Evolutionary conservation across 1,284 basidiomycete genomes (phyloP).

Genomic region (Schizopora paradoxa): DNA sequence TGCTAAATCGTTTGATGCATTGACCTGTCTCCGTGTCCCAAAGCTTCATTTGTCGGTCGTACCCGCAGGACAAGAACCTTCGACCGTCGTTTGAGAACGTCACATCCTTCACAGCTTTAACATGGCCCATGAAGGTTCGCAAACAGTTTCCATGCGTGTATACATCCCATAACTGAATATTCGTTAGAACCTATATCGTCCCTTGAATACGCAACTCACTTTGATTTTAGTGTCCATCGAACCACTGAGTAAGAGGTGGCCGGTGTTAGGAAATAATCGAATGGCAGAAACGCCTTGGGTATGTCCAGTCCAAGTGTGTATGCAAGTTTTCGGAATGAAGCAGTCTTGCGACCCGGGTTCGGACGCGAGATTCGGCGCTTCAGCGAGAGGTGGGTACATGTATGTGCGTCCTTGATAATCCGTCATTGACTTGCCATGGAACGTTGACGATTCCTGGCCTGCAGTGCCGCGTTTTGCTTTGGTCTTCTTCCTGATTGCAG

Average conservation of each 20-base stretch:
- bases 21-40: slow-evolving; percentile 99
- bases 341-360: slow-evolving; percentile 86
- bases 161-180: slow-evolving; percentile 87
- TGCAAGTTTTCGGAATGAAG: slow-evolving; percentile 91
- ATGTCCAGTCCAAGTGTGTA: slow-evolving; percentile 98
- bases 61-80: slow-evolving; percentile 88
- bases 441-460: slow-evolving; percentile 88
- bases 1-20: slow-evolving; percentile 92
- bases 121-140: slow-evolving; percentile 95
- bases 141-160: slow-evolving; percentile 96
- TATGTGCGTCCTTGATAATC: slow-evolving; percentile 99
- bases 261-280: slow-evolving; percentile 87
- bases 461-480: slow-evolving; percentile 75
- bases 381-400: slow-evolving; percentile 86
- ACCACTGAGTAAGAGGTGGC: slow-evolving; percentile 88
- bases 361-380: slow-evolving; percentile 72
- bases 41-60: slow-evolving; percentile 95
- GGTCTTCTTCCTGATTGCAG: slow-evolving; percentile 57
- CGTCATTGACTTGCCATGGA: slow-evolving; percentile 95
- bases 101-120: slow-evolving; percentile 94
- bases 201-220: slow-evolving; percentile 38
- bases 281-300: slow-evolving; percentile 95
- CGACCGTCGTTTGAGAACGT: slow-evolving; percentile 91
- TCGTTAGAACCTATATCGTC: slow-evolving; percentile 13
- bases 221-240: slow-evolving; percentile 99